A percentile compares a stretch with the other conserved stretches of the same genome.
phyloP scores from a whole-genome alignment of 805 yeast species.

The Suhomyces prunicola region DNA sequence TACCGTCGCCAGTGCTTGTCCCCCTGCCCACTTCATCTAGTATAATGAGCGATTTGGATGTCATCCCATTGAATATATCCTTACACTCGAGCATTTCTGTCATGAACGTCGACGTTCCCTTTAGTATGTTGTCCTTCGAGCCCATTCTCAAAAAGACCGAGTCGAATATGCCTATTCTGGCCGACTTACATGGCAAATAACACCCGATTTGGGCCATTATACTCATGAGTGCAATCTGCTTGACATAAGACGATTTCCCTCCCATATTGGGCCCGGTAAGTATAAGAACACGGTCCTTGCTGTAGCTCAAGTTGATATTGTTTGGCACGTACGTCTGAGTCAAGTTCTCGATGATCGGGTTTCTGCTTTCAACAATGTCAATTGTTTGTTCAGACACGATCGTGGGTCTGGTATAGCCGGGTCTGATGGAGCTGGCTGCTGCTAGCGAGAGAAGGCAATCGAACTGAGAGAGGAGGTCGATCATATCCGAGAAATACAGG shows the following conservation, averaged over 20 bases:
- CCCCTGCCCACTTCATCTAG: slow-evolving; percentile 84
- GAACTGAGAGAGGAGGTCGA: slow-evolving; percentile 48
- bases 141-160: slow-evolving; percentile 82
- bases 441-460: slow-evolving; percentile 71
- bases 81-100: slow-evolving; percentile 69
- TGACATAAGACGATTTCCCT: slow-evolving; percentile 75
- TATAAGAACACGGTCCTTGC: slow-evolving; percentile 51
- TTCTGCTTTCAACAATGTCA: slow-evolving; percentile 54
- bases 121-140: slow-evolving; percentile 71
- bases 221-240: slow-evolving; percentile 67
- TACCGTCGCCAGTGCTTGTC: slow-evolving; percentile 70
- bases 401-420: slow-evolving; percentile 45
- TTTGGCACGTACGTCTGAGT: slow-evolving; percentile 58
- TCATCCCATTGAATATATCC: slow-evolving; percentile 50
- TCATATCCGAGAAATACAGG: slow-evolving; percentile 32
- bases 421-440: slow-evolving; percentile 47
- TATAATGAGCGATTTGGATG: slow-evolving; percentile 57
- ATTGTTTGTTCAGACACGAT: slow-evolving; percentile 44
- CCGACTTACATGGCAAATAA: slow-evolving; percentile 64
- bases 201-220: slow-evolving; percentile 79
- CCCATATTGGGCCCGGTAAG: slow-evolving; percentile 91
- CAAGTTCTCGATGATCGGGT: slow-evolving; percentile 62
- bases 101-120: slow-evolving; percentile 81
- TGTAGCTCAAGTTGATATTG: slow-evolving; percentile 48
- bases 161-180: slow-evolving; percentile 67